A percentile compares a stretch with the other conserved stretches of the same genome.
Conservation (phyloP, 2,329 filamentous ascomycete genomes). For the Claviceps purpurea region DNA sequence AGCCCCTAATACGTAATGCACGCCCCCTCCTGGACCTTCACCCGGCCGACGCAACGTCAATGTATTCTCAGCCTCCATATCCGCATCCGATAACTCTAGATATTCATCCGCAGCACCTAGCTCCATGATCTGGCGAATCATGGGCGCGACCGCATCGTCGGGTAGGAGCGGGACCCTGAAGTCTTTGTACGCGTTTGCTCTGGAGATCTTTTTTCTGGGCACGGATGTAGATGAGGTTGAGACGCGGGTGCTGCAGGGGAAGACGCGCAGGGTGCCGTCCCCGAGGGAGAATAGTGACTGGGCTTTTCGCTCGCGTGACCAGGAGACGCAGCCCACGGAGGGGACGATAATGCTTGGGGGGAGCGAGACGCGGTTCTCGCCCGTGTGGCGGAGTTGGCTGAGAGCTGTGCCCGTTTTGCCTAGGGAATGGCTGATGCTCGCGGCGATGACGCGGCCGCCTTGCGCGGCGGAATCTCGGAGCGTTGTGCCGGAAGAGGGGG, state of each 20-base stretch:
- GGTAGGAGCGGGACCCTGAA: constrained; percentile 52
- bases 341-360: constrained; percentile 42
- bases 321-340: constrained; percentile 46
- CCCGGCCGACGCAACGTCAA: constrained; percentile 32
- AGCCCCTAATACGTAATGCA: constrained; percentile 35
- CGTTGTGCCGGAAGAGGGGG: constrained; percentile 24
- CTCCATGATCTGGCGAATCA: constrained; percentile 40
- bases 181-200: constrained; percentile 48
- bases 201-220: constrained; percentile 37
- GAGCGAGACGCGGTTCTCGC: constrained; percentile 61
- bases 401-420: constrained; percentile 59
- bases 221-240: constrained; percentile 41
- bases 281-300: constrained; percentile 52
- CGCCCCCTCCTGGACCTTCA: too few relatives aligned
- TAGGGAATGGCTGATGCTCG: constrained; percentile 60
- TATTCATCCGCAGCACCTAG: constrained; percentile 39
- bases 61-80: constrained; percentile 40
- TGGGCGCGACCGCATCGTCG: constrained; percentile 42
- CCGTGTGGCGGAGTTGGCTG: constrained; percentile 58
- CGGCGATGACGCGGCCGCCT: constrained; percentile 57
- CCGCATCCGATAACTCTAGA: constrained; percentile 38
- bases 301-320: constrained; percentile 49
- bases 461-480: constrained; percentile 52
- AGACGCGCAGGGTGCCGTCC: constrained; percentile 52
- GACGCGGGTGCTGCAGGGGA: constrained; percentile 44